Evolutionary conservation across 2,329 filamentous ascomycete species (phyloP).

Genomic region (Penicillium sp.): DNA sequence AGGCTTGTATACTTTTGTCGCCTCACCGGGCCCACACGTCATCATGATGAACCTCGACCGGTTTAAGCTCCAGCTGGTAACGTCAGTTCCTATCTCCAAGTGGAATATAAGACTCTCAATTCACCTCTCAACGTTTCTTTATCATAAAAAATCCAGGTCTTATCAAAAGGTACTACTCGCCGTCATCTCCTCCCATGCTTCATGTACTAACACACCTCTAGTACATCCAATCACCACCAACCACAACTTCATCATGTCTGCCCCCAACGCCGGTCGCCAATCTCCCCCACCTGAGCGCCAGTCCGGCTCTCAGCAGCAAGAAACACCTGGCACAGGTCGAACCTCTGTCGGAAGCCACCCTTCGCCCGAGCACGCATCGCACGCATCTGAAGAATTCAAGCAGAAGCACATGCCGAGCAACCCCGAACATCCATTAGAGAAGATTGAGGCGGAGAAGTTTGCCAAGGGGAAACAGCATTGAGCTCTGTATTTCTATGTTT

Average conservation of each 20-base stretch:
- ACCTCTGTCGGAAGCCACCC: constrained; percentile 49
- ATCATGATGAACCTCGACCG: constrained; percentile 32
- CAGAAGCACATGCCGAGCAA: constrained; percentile 39
- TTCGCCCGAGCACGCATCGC: constrained; percentile 14
- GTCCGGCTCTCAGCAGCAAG: constrained; percentile 63
- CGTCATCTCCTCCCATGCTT: background rate
- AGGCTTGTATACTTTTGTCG: background rate
- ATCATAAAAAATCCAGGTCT: background rate
- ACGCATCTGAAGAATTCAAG: constrained; percentile 31
- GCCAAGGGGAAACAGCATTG: constrained; percentile 12
- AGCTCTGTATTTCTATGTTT: background rate
- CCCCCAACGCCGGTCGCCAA: constrained; percentile 67
- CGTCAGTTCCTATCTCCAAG: constrained; percentile 12
- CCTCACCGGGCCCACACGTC: constrained; percentile 24
- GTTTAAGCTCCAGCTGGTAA: constrained; percentile 14
- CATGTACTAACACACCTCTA: background rate
- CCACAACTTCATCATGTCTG: constrained; percentile 54
- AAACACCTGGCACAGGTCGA: constrained; percentile 59
- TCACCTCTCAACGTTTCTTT: background rate
- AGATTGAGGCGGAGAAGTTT: constrained; percentile 39
- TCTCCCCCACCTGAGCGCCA: constrained; percentile 75
- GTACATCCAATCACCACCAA: background rate
- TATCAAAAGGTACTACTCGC: background rate
- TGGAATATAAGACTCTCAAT: background rate
- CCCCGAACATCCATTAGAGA: constrained; percentile 43